Evolutionary conservation across 2,329 filamentous ascomycete genomes (phyloP), one percentile per base, ranked within the genome.

Genomic region (Trichoderma lentiforme): DNA sequence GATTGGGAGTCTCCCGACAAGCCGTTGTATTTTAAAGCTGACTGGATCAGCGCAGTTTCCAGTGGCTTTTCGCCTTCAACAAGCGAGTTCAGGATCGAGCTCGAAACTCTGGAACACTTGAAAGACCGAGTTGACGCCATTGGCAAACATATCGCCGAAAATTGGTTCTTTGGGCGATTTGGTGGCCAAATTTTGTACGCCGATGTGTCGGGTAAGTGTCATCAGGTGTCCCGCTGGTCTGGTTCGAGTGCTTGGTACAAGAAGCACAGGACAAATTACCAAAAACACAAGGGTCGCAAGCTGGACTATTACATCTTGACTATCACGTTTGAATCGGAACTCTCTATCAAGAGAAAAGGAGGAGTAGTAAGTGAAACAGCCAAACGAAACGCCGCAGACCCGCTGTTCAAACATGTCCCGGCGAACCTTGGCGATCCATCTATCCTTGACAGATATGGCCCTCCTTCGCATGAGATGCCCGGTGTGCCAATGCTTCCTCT

Each of bases 71-170:
- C 56, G 8, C 28, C 56, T 30, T 58, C 56, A n/a, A 58, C 56
- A 58, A 18, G 18, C 9, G 56, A 11, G 12, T 74, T 88, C 2
- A 75, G 77, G 30, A 78, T 87, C 6, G 84, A 87, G 53, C 76
- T 87, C 18, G 87, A 88, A 76, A 84, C 83, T 3, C 71, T 87
- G 7, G 80, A 83, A 65, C 78, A 83, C 14, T 85, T 86, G 73
- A 82, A 81, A 69, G 75, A 73, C 0, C 84, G 87, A 74, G 76
- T 88, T 3, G 78, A 86, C 53, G 75, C 76, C 8, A 84, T 88
- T n/a, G 82, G 83, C 6, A 73, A 21, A 15, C 76, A 81, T 64
- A 81, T 80, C 68, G 73, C 78, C 1, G 75, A 79, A 32, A 74
- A 73, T n/a, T 83, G 81, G 82, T 77, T 77, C 57, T 82, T 82